Percentiles rank a stretch among this genome's conserved stretches.
Conservation (phyloP, 202 grass and related monocot genomes). For the Carex sylvatica region DNA sequence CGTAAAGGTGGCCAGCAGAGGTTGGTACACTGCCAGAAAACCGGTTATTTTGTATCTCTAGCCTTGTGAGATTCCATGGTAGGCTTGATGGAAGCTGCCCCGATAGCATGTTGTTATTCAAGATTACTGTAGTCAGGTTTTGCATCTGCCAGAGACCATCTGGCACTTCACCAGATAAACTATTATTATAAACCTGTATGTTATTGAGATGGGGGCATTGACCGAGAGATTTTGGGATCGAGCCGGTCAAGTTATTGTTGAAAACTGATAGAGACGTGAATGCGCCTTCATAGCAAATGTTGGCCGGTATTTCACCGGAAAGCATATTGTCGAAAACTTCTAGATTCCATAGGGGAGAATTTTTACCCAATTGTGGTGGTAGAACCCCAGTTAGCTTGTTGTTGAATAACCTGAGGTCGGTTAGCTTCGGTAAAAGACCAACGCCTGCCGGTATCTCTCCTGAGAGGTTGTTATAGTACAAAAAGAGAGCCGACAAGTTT, state of each 20-base stretch:
- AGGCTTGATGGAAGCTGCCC: slow-evolving; percentile 40
- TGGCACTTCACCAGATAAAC: slow-evolving; percentile 39
- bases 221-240: slow-evolving; percentile 30
- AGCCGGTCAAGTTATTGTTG: slow-evolving; percentile 46
- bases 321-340: slow-evolving; percentile 41
- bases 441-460: slow-evolving; percentile 39
- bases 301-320: slow-evolving; percentile 28
- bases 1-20: not conserved
- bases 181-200: slow-evolving; percentile 36
- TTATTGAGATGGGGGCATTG: slow-evolving; percentile 29
- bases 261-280: slow-evolving; percentile 31
- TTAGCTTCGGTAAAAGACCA: slow-evolving; percentile 27
- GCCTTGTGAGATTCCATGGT: slow-evolving; percentile 23
- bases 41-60: slow-evolving; percentile 42
- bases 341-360: slow-evolving; percentile 33
- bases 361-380: slow-evolving; percentile 52
- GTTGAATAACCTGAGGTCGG: slow-evolving; percentile 27
- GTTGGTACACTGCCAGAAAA: slow-evolving; percentile 45
- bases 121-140: slow-evolving; percentile 24
- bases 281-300: slow-evolving; percentile 26
- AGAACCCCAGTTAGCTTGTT: slow-evolving; percentile 40
- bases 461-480: slow-evolving; percentile 39
- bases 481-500: slow-evolving; percentile 18
- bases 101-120: slow-evolving; percentile 27
- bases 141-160: slow-evolving; percentile 32